Percentiles rank a stretch among this genome's conserved stretches.
phyloP scores from a whole-genome alignment of 371 early-diverging fungal species.

The Vittaforma corneae region DNA sequence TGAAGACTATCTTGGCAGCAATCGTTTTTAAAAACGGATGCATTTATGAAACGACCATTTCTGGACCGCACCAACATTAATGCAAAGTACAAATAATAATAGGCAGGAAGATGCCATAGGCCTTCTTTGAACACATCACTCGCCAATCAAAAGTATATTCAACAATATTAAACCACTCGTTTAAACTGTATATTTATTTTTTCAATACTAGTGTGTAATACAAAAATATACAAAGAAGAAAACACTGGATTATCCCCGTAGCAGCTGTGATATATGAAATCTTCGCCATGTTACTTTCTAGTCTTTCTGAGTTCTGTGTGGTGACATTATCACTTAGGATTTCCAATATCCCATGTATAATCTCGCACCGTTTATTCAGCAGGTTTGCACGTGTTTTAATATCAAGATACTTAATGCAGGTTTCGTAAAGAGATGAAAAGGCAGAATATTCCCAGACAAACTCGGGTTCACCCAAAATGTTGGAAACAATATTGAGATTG shows the following conservation, averaged over 20 bases:
- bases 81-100: too few species aligned
- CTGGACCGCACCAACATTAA: too few species aligned
- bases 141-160: too few species aligned
- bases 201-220: too few species aligned
- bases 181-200: too few species aligned
- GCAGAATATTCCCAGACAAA: slow-evolving; percentile 58
- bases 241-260: slow-evolving; percentile 37
- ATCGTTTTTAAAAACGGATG: too few species aligned
- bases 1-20: too few species aligned
- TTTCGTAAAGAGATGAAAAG: slow-evolving; percentile 57
- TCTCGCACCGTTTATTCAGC: slow-evolving; percentile 58
- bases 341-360: slow-evolving; percentile 56
- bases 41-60: too few species aligned
- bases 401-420: slow-evolving; percentile 58
- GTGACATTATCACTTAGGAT: slow-evolving; percentile 56
- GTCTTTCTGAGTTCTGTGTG: slow-evolving; percentile 53
- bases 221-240: too few species aligned
- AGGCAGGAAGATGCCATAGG: too few species aligned
- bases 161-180: too few species aligned
- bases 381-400: slow-evolving; percentile 56
- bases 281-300: slow-evolving; percentile 55
- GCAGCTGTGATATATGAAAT: slow-evolving; percentile 47
- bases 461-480: slow-evolving; percentile 59
- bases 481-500: slow-evolving; percentile 57
- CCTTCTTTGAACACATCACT: too few species aligned